These are phyloP conservation scores for Aureobasidium melanogenum DNA, from an alignment of 2,329 filamentous ascomycete species.

Conservation along the genomic window DNA sequence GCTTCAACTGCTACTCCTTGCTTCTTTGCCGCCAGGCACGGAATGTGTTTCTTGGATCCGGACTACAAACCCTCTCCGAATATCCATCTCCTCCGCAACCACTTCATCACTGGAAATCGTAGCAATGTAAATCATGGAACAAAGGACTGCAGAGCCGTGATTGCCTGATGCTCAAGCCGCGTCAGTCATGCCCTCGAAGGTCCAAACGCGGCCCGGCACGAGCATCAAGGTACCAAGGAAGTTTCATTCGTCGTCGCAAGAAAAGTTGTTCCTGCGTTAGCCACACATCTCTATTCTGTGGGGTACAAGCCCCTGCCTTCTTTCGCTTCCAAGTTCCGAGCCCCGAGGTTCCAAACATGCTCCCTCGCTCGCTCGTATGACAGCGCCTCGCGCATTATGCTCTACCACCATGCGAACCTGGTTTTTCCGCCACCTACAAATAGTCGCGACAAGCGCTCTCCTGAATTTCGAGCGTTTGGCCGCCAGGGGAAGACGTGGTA, in stretches of 20 bases:
- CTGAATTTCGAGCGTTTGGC: not conserved
- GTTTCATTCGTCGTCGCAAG: conserved; percentile 10
- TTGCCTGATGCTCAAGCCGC: conserved; percentile 4
- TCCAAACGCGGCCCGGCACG: conserved; percentile 7
- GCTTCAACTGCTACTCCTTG: conserved; percentile 1
- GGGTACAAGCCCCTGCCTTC: conserved; percentile 8
- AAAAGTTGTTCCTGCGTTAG: conserved; percentile 10
- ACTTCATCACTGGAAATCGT: not conserved
- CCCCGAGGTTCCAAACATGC: conserved; percentile 3
- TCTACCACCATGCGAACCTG: not conserved
- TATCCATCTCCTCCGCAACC: conserved; percentile 7
- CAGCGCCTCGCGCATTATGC: not conserved
- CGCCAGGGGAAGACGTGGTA: conserved; percentile 3
- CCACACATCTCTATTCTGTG: conserved; percentile 6
- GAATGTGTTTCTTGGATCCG: not conserved
- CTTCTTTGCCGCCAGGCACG: not conserved
- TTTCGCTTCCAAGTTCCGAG: not conserved
- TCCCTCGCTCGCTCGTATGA: not conserved
- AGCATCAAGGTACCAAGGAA: conserved; percentile 9
- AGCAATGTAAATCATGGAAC: conserved; percentile 9
- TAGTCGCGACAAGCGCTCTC: conserved; percentile 2
- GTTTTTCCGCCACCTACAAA: not conserved
- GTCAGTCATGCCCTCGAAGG: not conserved
- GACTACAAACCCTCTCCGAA: not conserved
- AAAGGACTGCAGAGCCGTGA: conserved; percentile 4